A percentile compares a stretch with the other conserved stretches of the same genome.
phyloP scores from a whole-genome alignment of 1,284 basidiomycete species.

The Mycena citricolor region DNA sequence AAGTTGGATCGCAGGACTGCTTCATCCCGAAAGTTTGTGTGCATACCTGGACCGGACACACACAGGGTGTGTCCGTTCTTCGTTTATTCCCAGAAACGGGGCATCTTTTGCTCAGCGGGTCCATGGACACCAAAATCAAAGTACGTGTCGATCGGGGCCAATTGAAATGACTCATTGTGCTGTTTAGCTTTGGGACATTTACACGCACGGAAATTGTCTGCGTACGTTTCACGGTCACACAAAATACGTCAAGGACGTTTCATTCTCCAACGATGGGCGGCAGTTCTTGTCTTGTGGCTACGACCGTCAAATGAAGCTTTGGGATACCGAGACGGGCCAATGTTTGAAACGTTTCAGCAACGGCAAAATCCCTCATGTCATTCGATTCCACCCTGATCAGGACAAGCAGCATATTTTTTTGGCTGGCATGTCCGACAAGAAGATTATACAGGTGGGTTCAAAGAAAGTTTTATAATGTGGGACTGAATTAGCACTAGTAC shows the following conservation, averaged over 20 bases:
- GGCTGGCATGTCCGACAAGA: conserved; percentile 99
- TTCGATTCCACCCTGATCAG: conserved; percentile 93
- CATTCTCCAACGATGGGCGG: conserved; percentile 91
- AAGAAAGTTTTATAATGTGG: background rate
- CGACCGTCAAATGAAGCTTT: conserved; percentile 96
- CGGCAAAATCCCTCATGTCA: conserved; percentile 94
- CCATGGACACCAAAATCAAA: conserved; percentile 99
- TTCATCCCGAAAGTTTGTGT: conserved; percentile 95
- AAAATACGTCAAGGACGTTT: conserved; percentile 95
- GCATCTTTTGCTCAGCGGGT: conserved; percentile 90
- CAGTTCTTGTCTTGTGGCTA: conserved; percentile 93
- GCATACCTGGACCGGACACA: conserved; percentile 98
- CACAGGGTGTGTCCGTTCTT: conserved; percentile 92
- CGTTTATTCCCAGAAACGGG: conserved; percentile 91
- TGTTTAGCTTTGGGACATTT: conserved; percentile 92
- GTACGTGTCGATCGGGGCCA: conserved; percentile 42
- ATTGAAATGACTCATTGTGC: background rate
- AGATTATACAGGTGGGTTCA: conserved; percentile 85
- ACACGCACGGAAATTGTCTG: conserved; percentile 94
- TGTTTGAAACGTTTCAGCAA: conserved; percentile 95
- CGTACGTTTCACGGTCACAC: conserved; percentile 97
- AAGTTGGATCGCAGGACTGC: conserved; percentile 84
- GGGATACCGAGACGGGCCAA: conserved; percentile 99
- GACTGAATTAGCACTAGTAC: conserved; percentile 57
- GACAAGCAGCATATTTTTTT: conserved; percentile 97